Evolutionary conservation across 169 alveolate genomes (phyloP), one percentile per base, ranked within the genome.

Genomic region (Eimeria falciformis): DNA sequence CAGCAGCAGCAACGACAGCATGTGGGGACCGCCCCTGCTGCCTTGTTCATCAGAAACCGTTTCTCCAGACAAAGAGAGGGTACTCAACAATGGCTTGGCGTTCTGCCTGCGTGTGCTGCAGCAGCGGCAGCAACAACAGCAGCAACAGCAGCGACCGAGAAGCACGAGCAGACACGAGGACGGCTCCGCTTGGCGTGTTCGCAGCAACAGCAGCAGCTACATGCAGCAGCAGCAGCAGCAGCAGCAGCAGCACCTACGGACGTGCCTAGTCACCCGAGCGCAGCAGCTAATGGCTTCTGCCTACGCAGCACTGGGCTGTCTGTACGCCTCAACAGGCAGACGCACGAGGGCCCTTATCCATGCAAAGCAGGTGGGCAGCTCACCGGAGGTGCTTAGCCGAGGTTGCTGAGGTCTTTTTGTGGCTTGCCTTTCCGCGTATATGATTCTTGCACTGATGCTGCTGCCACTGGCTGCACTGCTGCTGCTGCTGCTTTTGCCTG

Each of bases 301-400:
- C 6, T 90, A 78, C 40, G 82, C 77, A 12, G 91, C 90, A 3
- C 68, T 90, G 55, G 86, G 94, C 40, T 25, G 69, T 45, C 11
- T 79, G 79, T 90, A 77, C 91, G 33, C 84, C 65, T 29, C 71
- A 50, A 90, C 91, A 14, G 94, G 94, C 23, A 27, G 94, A 21
- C 47, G 73, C 0, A 90, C 94, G 5, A 12, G 81, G 0, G 94
- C 94, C 14, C 62, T 90, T 33, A 78, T 78, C 6, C 91, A 90
- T 23, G 79, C 89, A 5, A 90, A 90, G 50, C 94, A 90, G 85
- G 94, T 90, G 21, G 3, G 92, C 11, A 9, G 0, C 47, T 29
- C 73, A n/a, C n/a, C n/a, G n/a, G n/a, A n/a, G n/a, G n/a, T n/a
- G n/a, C n/a, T 17, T 53, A 9, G n/a, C 62, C 17, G n/a, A 12